phyloP scores from a whole-genome alignment of 306 rosid species.

The Canavalia ensiformis region DNA sequence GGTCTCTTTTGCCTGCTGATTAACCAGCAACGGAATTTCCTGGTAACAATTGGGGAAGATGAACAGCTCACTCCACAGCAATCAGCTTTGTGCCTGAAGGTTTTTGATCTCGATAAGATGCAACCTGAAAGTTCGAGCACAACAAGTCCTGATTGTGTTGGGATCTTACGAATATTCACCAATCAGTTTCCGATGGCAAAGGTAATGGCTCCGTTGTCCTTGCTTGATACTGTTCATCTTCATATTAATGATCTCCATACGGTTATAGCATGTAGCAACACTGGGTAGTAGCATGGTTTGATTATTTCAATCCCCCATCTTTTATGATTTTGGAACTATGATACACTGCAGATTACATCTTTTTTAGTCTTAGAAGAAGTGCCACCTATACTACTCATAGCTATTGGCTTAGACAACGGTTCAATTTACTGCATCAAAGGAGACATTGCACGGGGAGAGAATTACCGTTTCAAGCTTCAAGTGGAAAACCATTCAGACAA shows the following conservation, averaged over 20 bases:
- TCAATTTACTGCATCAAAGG: conserved; percentile 94
- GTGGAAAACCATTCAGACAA: conserved; percentile 73
- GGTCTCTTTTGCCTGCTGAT: conserved; percentile 40
- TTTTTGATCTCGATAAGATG: conserved; percentile 93
- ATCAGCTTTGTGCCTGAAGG: conserved; percentile 85
- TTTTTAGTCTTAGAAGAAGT: conserved; percentile 94
- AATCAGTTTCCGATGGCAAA: conserved; percentile 91
- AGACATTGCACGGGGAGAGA: conserved; percentile 93
- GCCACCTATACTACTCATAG: conserved; percentile 89
- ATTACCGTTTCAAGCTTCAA: conserved; percentile 92
- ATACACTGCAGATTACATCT: conserved; percentile 82
- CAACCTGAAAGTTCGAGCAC: conserved; percentile 87
- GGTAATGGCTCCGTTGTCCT: conserved; percentile 57
- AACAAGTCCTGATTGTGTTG: conserved; percentile 89
- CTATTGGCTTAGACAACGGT: conserved; percentile 94
- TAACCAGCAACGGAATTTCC: conserved; percentile 84
- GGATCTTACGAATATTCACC: conserved; percentile 92
- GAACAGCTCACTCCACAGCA: conserved; percentile 81
- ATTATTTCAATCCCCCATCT: background rate
- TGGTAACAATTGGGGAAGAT: conserved; percentile 91
- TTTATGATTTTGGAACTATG: conserved; percentile 43
- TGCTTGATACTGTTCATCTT: conserved; percentile 23
- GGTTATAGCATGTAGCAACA: background rate
- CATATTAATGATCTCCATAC: background rate
- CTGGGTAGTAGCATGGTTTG: conserved; percentile 9